Base-by-base conservation (phyloP, 768 basidiomycete genomes). In the Boletus sp. region DNA sequence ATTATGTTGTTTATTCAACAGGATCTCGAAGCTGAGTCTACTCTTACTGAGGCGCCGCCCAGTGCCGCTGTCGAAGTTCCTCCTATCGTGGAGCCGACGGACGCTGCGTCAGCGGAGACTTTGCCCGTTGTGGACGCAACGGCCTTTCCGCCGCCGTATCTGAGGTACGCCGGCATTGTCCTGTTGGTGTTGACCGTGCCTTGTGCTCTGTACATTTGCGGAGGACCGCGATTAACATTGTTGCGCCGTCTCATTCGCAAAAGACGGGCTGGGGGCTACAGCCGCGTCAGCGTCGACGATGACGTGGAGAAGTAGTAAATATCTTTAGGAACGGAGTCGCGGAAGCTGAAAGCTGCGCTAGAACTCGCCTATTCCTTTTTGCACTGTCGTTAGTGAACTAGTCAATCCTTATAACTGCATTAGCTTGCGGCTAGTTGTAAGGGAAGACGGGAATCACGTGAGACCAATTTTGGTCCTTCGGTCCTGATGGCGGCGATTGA, bases 231-330 rank as follows among this genome's bases (percentile, higher is more conserved):
- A 38, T 47, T 47, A 1, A 52, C 32, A 15, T 13, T 58, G 40
- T 39, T 78, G 55, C 77, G 77, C 35, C 79, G 72, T 61, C 62
- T 78, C 33, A 45, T 83, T 46, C 73, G 75, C 35, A 68, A 68
- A 47, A 57, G 63, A 29, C 59, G 64, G 38, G 64, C 71, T 33
- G 66, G 66, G 8, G 71, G 70, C 25, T 84, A 83, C 64, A 75
- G 73, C 41, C 75, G 73, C 43, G 75, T 84, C 11, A 70, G 65
- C 11, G 68, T 72, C 14, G 77, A 75, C n/a, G 79, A 79, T 4
- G 84, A 84, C 48, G 44, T 74, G 53, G 78, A 79, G 70, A 78
- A 81, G 72, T 82, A 47, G 72, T 81, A 73, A 37, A 58, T 40
- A 38, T 5, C 7, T 29, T 21, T 11, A 13, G 34, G 23, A 35